Evolutionary conservation across 768 basidiomycete species (phyloP), one percentile per base, ranked within the genome.

Genomic region (Boletus rubescentipes): DNA sequence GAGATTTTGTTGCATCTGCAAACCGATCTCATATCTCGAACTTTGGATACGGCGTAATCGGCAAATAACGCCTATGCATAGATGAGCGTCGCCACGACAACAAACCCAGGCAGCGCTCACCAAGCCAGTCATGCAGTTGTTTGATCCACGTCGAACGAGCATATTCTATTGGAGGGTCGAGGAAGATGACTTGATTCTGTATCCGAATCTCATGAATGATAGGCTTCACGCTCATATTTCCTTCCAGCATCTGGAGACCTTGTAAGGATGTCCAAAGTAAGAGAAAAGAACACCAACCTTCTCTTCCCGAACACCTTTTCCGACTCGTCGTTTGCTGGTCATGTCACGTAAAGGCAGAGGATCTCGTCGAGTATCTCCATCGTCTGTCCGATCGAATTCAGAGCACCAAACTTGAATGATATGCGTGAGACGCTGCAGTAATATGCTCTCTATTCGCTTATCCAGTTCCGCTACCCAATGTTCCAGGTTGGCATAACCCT

Each of bases 141-240:
- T 79, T 81, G 55, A 95, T 81, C 95, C 95, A 98, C 9, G 82
- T 88, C 46, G 89, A 84, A 38, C 95, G 84, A 0, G 96, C 93
- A 62, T 91, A 84, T 70, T 98, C 96, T 75, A 98, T 92, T 54
- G 97, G 97, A 26, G 97, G 97, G 68, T 98, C 96, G 47, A 98
- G 79, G 76, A 97, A 98, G 71, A 99, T 98, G 59, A 98, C 93
- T 68, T 99, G 97, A 67, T 99, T 97, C 67, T 95, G 91, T 80
- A 98, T 98, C 72, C 95, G 84, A 58, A 98, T 91, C 69, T 98
- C 96, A 70, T 98, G 95, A 8, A 96, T 79, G 53, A 97, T 87
- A 0, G 93, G 91, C 61, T 90, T 87, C 59, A 98, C 70, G 2
- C 79, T 77, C 80, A 95, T 84, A 55, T 81, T 80, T 14, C 82